Evolutionary conservation across 1,284 basidiomycete species (phyloP).

Genomic region (Naganishia albida): DNA sequence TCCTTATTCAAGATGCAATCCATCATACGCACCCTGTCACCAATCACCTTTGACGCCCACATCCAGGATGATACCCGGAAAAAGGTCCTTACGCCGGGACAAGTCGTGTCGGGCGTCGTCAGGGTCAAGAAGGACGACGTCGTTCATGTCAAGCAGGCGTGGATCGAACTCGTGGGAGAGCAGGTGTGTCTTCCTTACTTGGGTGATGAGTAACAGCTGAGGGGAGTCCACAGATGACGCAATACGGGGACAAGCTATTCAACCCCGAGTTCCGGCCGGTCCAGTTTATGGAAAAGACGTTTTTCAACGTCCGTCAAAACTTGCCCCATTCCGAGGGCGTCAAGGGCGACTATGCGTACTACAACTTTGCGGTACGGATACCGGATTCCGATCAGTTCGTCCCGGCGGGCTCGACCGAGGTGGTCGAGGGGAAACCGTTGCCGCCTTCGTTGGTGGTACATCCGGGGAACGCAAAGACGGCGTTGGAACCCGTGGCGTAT

Average conservation of each 20-base stretch:
- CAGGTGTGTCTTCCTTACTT: neutral
- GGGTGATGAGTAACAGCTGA: neutral
- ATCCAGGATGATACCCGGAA: slow-evolving; percentile 7
- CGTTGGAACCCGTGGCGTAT: neutral
- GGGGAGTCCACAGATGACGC: neutral
- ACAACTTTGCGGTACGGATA: neutral
- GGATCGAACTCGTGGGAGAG: slow-evolving; percentile 13
- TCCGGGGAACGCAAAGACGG: neutral
- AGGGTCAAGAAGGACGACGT: slow-evolving; percentile 18
- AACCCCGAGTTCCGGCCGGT: slow-evolving; percentile 7
- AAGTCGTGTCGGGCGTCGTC: slow-evolving; percentile 10
- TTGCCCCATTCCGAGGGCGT: neutral
- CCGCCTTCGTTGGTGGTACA: slow-evolving; percentile 16
- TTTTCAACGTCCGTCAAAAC: slow-evolving; percentile 11
- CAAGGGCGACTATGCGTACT: neutral
- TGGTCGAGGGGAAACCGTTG: slow-evolving; percentile 9
- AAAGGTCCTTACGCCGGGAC: slow-evolving; percentile 18
- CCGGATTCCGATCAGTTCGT: neutral
- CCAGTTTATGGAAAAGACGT: slow-evolving; percentile 22
- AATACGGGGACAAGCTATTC: slow-evolving; percentile 13
- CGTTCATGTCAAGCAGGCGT: neutral
- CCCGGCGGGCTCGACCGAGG: neutral
- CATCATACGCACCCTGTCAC: slow-evolving; percentile 15
- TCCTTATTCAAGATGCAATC: slow-evolving; percentile 15
- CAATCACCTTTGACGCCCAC: slow-evolving; percentile 7